Percentiles rank a stretch among this genome's conserved stretches.
Evolutionary conservation across 768 basidiomycete species (phyloP).

Genomic region (Dacryopinax primogenitus): DNA sequence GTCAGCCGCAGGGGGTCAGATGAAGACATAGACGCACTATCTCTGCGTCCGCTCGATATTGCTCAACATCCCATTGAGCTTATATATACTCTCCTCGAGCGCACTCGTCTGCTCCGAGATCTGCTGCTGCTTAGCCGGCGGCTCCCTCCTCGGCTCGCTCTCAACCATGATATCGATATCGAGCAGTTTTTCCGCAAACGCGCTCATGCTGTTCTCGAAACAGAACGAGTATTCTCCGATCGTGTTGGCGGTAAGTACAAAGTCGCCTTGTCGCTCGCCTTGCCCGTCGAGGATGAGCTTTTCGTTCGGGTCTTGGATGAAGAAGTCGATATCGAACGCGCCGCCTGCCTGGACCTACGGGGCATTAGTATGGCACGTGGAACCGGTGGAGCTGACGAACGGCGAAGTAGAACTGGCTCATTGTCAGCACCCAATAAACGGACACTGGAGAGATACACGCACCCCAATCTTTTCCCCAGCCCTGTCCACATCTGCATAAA

Average conservation of each 20-base stretch:
- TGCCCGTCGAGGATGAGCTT: conserved; percentile 76
- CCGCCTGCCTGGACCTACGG: conserved; percentile 87
- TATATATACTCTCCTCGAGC: conserved; percentile 47
- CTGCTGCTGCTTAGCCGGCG: conserved; percentile 77
- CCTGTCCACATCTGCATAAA: conserved; percentile 95
- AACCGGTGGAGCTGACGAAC: conserved; percentile 35
- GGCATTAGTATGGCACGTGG: background rate
- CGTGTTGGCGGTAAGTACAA: conserved; percentile 85
- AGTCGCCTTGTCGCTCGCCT: conserved; percentile 91
- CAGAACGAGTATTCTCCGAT: conserved; percentile 84
- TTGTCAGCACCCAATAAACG: conserved; percentile 13
- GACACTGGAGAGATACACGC: conserved; percentile 24
- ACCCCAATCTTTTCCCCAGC: conserved; percentile 83
- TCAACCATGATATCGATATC: conserved; percentile 98
- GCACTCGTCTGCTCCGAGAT: conserved; percentile 75
- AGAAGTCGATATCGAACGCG: conserved; percentile 90
- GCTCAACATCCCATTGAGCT: conserved; percentile 73
- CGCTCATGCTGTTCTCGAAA: conserved; percentile 96
- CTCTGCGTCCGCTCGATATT: conserved; percentile 88
- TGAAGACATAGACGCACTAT: conserved; percentile 46
- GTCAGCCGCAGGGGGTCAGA: background rate
- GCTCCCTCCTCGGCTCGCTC: conserved; percentile 81
- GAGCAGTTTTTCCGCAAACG: conserved; percentile 84
- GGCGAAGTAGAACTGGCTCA: conserved; percentile 86
- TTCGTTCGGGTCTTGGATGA: conserved; percentile 81